Base-by-base conservation (phyloP, 2,329 filamentous ascomycete genomes). In the Epicoccum sorghinum region DNA sequence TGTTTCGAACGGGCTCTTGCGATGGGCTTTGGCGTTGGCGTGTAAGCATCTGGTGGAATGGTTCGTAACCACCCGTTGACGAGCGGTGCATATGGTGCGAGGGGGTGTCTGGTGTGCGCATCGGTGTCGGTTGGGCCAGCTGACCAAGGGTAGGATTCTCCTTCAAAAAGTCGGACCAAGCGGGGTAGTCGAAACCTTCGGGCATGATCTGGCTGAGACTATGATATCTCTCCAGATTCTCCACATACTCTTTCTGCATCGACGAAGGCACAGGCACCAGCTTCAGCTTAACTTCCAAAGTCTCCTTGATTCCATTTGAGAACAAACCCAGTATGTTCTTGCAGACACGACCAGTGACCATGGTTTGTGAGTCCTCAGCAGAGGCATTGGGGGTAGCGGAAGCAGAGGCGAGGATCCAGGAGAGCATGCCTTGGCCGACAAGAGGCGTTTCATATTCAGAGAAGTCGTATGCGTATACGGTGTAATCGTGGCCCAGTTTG, bases 401-500 rank as follows among this genome's bases (percentile, higher is more conserved):
- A 47, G 83, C 76, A n/a, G 81, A 80, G 44, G 84, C 83, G 40
- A 98, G 81, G 22, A 88, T 86, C 84, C 89, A 89, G 33, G 95
- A 98, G 18, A 99, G 81, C 87, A 98, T 91, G 47, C 96, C 95
- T 75, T 99, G 93, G 22, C 95, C 95, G 23, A 97, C 93, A 51
- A 98, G 82, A 47, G 96, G 95, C 14, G 88, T 91, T 70, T 97
- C 93, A 60, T 90, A 90, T 77, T 99, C 95, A 10, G 95, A 97
- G 75, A 93, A 98, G 75, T 99, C 95, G 78, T 91, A 91, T 27
- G 93, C 92, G 76, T 99, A 99, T 52, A 99, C 87, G n/a, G 92
- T 95, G 77, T 95, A 99, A 77, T 99, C 93, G 75, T 85, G 78
- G 77, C 89, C 82, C 56, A 88, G 72, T 80, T 89, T 80, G 70